Percentiles rank a stretch among this genome's conserved stretches.
Conservation (phyloP, 2,329 filamentous ascomycete species). For the Pseudogymnoascus sp. region DNA sequence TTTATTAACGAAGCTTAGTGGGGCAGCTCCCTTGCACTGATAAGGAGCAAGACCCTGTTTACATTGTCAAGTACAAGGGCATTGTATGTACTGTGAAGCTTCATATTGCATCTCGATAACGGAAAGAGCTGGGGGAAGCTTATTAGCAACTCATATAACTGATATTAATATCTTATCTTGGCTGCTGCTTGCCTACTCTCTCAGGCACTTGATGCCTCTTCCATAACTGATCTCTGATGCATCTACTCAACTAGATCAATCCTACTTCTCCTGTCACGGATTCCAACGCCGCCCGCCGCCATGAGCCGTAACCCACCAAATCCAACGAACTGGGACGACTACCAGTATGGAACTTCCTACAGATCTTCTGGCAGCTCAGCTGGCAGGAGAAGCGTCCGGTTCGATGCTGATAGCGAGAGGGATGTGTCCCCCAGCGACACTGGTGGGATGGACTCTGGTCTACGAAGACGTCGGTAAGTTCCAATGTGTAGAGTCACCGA, state of each 20-base stretch:
- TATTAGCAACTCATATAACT: conserved; percentile 8
- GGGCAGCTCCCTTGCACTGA: conserved; percentile 4
- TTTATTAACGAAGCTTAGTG: not conserved
- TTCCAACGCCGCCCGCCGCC: not conserved
- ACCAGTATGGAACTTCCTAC: conserved; percentile 27
- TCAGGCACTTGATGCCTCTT: not conserved
- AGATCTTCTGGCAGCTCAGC: conserved; percentile 26
- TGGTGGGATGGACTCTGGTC: conserved; percentile 13
- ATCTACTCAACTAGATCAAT: conserved; percentile 7
- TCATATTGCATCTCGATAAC: conserved; percentile 5
- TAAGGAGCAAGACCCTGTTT: conserved; percentile 8
- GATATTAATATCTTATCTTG: conserved; percentile 3
- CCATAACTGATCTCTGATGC: conserved; percentile 1
- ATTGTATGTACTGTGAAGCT: not conserved
- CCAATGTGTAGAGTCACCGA: not conserved
- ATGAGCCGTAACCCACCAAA: conserved; percentile 15
- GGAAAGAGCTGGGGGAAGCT: conserved; percentile 2
- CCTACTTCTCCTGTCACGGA: not conserved
- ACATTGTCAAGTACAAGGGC: not conserved
- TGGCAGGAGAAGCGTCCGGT: conserved; percentile 25
- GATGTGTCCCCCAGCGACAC: conserved; percentile 15
- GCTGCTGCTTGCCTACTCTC: not conserved
- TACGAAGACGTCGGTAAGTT: conserved; percentile 26
- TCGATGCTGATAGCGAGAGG: conserved; percentile 20
- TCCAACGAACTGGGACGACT: conserved; percentile 28